Evolutionary conservation across 306 rosid genomes (phyloP).

Genomic region (Cajanus cajan): DNA sequence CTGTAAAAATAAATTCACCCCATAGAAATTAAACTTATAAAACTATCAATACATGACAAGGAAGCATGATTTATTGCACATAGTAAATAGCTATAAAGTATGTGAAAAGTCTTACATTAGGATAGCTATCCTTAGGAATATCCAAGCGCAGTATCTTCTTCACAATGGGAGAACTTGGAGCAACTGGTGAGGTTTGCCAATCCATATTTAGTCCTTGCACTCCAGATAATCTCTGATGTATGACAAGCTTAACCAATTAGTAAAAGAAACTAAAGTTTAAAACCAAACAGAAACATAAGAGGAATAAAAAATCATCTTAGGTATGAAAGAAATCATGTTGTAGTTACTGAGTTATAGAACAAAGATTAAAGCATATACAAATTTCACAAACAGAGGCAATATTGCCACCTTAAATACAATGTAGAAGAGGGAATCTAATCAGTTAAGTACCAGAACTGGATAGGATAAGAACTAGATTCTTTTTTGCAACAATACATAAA

Average conservation of each 20-base stretch:
- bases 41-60: background rate
- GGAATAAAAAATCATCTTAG: no score
- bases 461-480: background rate
- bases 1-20: background rate
- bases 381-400: background rate
- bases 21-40: background rate
- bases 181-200: conserved; percentile 42
- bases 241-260: conserved; percentile 27
- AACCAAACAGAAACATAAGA: background rate
- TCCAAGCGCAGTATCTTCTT: conserved; percentile 61
- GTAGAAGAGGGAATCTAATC: background rate
- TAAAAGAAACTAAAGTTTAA: conserved; percentile 10
- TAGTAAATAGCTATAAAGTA: background rate
- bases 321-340: background rate
- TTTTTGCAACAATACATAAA: background rate
- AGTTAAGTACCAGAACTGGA: background rate
- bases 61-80: background rate
- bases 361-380: background rate
- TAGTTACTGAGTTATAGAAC: background rate
- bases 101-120: conserved; percentile 45
- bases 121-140: conserved; percentile 50
- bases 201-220: conserved; percentile 46
- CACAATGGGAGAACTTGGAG: conserved; percentile 41
- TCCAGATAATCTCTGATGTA: conserved; percentile 45
- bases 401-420: background rate